These are phyloP conservation scores for Auriscalpium vulgare DNA, from an alignment of 768 basidiomycete species.

Conservation along the genomic window DNA sequence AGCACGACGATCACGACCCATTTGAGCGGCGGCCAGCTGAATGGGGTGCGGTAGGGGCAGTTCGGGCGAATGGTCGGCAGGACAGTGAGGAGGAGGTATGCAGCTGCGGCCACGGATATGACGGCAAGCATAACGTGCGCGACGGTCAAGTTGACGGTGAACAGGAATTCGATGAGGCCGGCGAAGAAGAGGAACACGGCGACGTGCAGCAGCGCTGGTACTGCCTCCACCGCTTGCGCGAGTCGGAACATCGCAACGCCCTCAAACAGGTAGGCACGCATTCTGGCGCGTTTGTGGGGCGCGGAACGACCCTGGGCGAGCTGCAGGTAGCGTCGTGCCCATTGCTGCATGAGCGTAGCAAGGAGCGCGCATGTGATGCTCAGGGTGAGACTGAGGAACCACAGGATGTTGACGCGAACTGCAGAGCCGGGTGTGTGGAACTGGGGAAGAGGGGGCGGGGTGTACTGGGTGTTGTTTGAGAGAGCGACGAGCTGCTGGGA, in stretches of 20 bases:
- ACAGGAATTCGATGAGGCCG: conserved; percentile 8
- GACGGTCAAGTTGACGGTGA: conserved; percentile 4
- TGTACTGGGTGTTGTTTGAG: not conserved
- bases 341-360: conserved; percentile 8
- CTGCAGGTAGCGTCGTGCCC: conserved; percentile 8
- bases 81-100: conserved; percentile 7
- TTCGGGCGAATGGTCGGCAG: conserved; percentile 5
- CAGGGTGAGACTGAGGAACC: conserved; percentile 10
- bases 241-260: conserved; percentile 6
- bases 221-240: conserved; percentile 7
- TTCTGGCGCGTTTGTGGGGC: conserved; percentile 8
- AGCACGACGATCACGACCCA: not conserved
- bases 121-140: not conserved
- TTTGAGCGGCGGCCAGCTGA: not conserved
- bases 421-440: not conserved
- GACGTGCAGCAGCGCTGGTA: conserved; percentile 10
- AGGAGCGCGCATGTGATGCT: conserved; percentile 7
- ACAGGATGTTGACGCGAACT: conserved; percentile 8
- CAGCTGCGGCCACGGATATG: not conserved
- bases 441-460: too few relatives aligned
- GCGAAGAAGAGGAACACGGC: conserved; percentile 9
- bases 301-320: conserved; percentile 3
- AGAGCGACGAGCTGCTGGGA: conserved; percentile 1
- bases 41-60: conserved; percentile 12
- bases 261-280: conserved; percentile 4